Evolutionary conservation across 208 protist genomes (phyloP).

Genomic region (Leishmania mexicana): DNA sequence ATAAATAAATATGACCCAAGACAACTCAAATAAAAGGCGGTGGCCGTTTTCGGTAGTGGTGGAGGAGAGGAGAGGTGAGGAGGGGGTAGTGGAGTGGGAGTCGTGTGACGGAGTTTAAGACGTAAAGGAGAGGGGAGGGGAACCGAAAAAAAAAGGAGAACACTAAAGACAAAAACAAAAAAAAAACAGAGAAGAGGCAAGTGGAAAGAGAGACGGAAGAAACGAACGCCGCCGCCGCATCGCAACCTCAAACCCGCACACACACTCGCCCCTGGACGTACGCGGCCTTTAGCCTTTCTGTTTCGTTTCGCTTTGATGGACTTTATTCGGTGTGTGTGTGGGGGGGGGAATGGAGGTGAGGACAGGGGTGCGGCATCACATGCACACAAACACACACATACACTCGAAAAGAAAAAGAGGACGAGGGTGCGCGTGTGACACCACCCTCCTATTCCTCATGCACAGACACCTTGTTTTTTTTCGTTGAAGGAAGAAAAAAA

Average conservation of each 20-base stretch:
- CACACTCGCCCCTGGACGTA: too few relatives aligned
- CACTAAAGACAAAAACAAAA: neutral
- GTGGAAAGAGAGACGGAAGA: neutral
- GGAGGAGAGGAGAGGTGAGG: neutral
- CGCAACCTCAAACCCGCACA: neutral
- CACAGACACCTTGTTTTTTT: neutral
- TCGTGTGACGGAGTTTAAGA: too few relatives aligned
- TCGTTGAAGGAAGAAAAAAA: neutral
- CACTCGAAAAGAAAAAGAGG: neutral
- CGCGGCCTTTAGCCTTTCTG: too few relatives aligned
- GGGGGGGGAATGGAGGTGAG: too few relatives aligned
- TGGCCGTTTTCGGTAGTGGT: too few relatives aligned
- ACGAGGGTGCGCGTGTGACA: neutral
- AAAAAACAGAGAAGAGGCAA: neutral
- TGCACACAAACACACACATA: neutral
- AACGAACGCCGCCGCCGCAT: neutral
- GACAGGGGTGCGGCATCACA: neutral
- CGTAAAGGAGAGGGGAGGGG: neutral
- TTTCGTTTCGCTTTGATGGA: too few relatives aligned
- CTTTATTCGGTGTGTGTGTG: too few relatives aligned
- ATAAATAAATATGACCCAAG: neutral
- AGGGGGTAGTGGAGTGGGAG: neutral
- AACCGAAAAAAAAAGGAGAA: neutral
- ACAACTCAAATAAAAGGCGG: neutral
- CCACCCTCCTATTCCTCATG: too few relatives aligned